A percentile compares a stretch with the other conserved stretches of the same genome.
phyloP scores from a whole-genome alignment of 2,329 filamentous ascomycete species.

The Zalaria sp. region DNA sequence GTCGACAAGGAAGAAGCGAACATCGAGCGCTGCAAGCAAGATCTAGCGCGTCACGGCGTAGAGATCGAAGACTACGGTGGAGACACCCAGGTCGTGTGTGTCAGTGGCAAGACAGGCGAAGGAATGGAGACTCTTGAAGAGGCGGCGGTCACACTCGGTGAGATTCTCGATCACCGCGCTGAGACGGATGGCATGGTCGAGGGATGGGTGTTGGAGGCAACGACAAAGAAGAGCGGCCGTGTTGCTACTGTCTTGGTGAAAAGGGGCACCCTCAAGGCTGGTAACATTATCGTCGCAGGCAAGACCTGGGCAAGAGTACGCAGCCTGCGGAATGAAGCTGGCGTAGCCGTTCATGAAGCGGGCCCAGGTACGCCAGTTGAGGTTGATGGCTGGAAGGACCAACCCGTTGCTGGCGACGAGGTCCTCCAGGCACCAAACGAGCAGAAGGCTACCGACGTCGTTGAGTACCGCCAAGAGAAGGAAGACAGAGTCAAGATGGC shows the following conservation, averaged over 20 bases:
- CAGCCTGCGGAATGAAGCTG: constrained; percentile 71
- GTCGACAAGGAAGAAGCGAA: constrained; percentile 78
- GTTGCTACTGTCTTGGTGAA: constrained; percentile 82
- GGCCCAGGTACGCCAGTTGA: constrained; percentile 83
- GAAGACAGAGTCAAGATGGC: constrained; percentile 52
- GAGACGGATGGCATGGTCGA: constrained; percentile 65
- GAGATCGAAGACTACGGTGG: constrained; percentile 92
- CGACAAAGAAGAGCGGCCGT: constrained; percentile 70
- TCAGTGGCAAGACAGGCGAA: constrained; percentile 85
- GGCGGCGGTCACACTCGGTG: constrained; percentile 69
- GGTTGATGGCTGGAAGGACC: constrained; percentile 85
- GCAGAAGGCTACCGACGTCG: constrained; percentile 61
- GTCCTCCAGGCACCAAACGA: constrained; percentile 74
- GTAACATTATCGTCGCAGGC: constrained; percentile 77
- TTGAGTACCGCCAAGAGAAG: constrained; percentile 61
- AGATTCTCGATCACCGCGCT: constrained; percentile 81
- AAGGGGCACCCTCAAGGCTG: constrained; percentile 67
- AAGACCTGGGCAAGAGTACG: constrained; percentile 80
- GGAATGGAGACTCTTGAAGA: constrained; percentile 91
- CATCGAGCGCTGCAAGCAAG: constrained; percentile 72
- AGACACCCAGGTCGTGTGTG: constrained; percentile 79
- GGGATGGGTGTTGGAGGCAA: constrained; percentile 88
- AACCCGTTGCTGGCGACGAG: constrained; percentile 74
- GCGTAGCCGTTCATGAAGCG: constrained; percentile 55
- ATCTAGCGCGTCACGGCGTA: constrained; percentile 69